Evolutionary conservation across 1,284 basidiomycete genomes (phyloP).

Genomic region (Trametes pubescens): DNA sequence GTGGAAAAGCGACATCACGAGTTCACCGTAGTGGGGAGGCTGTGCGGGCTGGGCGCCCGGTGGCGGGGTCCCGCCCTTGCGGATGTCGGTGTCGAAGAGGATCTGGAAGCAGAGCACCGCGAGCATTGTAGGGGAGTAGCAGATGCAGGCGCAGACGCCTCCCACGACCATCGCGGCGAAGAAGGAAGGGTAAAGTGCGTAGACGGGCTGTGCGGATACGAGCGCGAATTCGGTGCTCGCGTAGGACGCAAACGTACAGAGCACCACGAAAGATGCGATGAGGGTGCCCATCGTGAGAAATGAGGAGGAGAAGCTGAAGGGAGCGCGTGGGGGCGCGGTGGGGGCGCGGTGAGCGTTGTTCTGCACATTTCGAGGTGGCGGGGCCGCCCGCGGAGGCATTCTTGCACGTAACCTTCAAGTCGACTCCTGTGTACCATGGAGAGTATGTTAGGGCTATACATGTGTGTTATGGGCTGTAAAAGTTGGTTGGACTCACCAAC

Average conservation of each 20-base stretch:
- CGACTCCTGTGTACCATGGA: not conserved
- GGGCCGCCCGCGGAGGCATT: not conserved
- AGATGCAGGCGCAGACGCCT: conserved; percentile 26
- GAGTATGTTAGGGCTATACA: not conserved
- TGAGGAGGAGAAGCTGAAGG: conserved; percentile 27
- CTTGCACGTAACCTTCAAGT: not conserved
- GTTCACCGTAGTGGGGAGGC: not conserved
- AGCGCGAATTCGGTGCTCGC: conserved; percentile 28
- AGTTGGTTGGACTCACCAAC: not conserved
- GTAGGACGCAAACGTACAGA: conserved; percentile 21
- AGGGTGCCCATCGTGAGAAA: conserved; percentile 24
- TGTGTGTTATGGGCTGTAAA: not conserved
- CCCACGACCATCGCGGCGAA: conserved; percentile 32
- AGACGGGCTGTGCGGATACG: conserved; percentile 25
- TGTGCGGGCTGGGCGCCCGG: not conserved
- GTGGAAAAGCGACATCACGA: conserved; percentile 24
- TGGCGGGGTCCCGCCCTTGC: conserved; percentile 18
- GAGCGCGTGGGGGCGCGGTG: not conserved
- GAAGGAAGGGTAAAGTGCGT: conserved; percentile 26
- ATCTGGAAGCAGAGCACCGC: conserved; percentile 26
- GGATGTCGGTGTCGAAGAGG: conserved; percentile 29
- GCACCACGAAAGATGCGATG: conserved; percentile 19
- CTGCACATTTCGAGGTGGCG: not conserved
- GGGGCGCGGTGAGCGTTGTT: not conserved
- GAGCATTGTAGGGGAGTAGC: conserved; percentile 29